phyloP scores from a whole-genome alignment of 2,329 filamentous ascomycete species.

The Penicillium sp. region DNA sequence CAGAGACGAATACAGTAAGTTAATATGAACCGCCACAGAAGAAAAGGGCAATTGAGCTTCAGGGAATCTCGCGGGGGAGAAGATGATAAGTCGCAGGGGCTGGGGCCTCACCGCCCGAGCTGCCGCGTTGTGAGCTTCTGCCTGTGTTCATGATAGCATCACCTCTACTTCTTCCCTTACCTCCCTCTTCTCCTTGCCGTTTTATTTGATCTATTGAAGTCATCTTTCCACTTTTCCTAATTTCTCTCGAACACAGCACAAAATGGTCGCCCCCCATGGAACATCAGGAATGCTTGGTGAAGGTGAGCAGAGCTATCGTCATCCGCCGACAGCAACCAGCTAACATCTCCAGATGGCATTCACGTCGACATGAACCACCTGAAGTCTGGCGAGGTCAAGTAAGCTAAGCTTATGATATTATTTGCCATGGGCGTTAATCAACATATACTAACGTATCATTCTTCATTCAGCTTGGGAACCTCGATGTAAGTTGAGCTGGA shows the following conservation, averaged over 20 bases:
- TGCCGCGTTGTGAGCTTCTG: slow-evolving; percentile 28
- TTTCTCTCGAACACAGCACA: slow-evolving; percentile 11
- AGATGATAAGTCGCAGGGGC: slow-evolving; percentile 10
- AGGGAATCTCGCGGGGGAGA: slow-evolving; percentile 14
- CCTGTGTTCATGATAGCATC: slow-evolving; percentile 20
- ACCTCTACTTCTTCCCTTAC: slow-evolving; percentile 8
- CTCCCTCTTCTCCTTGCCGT: slow-evolving; percentile 4
- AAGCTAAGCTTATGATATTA: slow-evolving; percentile 36
- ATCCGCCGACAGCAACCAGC: slow-evolving; percentile 16
- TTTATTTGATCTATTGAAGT: slow-evolving; percentile 2
- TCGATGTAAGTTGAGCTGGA: slow-evolving; percentile 64
- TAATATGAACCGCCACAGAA: not conserved
- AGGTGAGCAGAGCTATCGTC: slow-evolving; percentile 28
- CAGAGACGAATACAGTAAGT: slow-evolving; percentile 3
- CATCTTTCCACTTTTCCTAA: not conserved
- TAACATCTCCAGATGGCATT: slow-evolving; percentile 69
- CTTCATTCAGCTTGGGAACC: slow-evolving; percentile 66
- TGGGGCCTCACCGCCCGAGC: slow-evolving; percentile 19
- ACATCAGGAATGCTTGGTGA: slow-evolving; percentile 39
- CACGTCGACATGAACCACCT: slow-evolving; percentile 97
- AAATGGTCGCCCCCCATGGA: slow-evolving; percentile 36
- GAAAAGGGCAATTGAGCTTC: slow-evolving; percentile 1
- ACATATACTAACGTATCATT: slow-evolving; percentile 26
- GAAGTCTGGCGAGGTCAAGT: slow-evolving; percentile 99
- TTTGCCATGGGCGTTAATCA: not conserved